Percentiles rank a stretch among this genome's conserved stretches.
These are phyloP conservation scores for Glycyrrhiza uralensis DNA, from an alignment of 306 rosid genomes.

Conservation along the genomic window DNA sequence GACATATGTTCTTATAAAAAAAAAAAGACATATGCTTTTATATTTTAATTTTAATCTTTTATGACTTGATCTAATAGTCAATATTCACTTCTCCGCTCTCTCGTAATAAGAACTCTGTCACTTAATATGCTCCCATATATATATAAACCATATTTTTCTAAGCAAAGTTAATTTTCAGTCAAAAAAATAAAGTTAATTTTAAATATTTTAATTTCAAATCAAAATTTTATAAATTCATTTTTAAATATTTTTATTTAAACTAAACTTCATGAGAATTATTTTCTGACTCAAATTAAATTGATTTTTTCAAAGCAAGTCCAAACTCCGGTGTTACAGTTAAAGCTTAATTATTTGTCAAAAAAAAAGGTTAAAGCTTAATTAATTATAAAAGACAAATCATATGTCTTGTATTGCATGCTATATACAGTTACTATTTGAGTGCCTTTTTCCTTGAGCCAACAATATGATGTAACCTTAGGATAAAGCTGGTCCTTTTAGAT, in stretches of 20 bases:
- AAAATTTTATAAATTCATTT: neutral
- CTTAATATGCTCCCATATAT: no score
- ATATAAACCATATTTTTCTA: no score
- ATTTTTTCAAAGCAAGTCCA: neutral
- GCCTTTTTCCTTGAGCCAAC: neutral
- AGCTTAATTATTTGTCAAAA: no score
- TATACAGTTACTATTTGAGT: neutral
- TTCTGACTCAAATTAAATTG: neutral
- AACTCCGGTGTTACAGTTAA: neutral
- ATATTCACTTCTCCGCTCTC: no score
- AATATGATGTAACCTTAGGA: neutral
- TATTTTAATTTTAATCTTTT: no score
- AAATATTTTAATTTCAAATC: neutral
- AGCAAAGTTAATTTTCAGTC: no score
- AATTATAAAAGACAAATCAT: neutral
- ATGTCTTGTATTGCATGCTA: neutral
- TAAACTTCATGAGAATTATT: neutral
- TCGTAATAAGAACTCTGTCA: no score
- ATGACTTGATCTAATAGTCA: no score
- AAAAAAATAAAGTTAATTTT: no score
- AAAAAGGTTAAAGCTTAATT: neutral
- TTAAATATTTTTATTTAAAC: no score
- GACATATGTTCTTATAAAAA: no score
- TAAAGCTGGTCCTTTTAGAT: neutral
- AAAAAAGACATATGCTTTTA: no score